phyloP scores from a whole-genome alignment of 495 filamentous ascomycete genomes.

The Penicillium tannophilum region DNA sequence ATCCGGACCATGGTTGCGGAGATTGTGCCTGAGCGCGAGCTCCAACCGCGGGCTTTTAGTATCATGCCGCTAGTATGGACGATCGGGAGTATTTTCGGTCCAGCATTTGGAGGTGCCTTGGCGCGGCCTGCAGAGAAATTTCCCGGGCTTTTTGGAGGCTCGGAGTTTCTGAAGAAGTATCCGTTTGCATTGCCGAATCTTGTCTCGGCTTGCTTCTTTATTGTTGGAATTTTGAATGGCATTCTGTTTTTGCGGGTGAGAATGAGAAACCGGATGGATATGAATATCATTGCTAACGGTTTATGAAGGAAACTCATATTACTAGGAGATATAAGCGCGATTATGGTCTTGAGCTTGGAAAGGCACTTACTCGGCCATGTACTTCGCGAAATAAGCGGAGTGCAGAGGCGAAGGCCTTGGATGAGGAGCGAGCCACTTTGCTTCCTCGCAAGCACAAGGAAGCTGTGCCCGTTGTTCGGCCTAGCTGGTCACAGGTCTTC shows the following conservation, averaged over 20 bases:
- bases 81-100: slow-evolving; percentile 84
- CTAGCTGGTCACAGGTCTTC: slow-evolving; percentile 67
- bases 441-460: slow-evolving; percentile 20
- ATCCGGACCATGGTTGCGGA: slow-evolving; percentile 82
- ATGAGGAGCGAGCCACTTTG: slow-evolving; percentile 47
- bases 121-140: slow-evolving; percentile 73
- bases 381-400: slow-evolving; percentile 22
- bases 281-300: background rate
- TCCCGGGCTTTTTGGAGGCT: slow-evolving; percentile 66
- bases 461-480: slow-evolving; percentile 32
- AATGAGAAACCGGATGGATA: background rate
- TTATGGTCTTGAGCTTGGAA: slow-evolving; percentile 68
- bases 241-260: slow-evolving; percentile 65
- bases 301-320: slow-evolving; percentile 68
- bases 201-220: slow-evolving; percentile 68
- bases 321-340: slow-evolving; percentile 63
- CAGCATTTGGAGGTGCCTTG: slow-evolving; percentile 82
- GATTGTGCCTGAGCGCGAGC: slow-evolving; percentile 77
- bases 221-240: slow-evolving; percentile 70
- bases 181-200: slow-evolving; percentile 86
- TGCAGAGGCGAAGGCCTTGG: slow-evolving; percentile 15
- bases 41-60: slow-evolving; percentile 80
- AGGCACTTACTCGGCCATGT: slow-evolving; percentile 40
- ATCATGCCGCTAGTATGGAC: slow-evolving; percentile 85
- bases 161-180: slow-evolving; percentile 66